These are phyloP conservation scores for Ascocoryne sarcoides DNA, from an alignment of 2,329 filamentous ascomycete genomes.

Conservation along the genomic window DNA sequence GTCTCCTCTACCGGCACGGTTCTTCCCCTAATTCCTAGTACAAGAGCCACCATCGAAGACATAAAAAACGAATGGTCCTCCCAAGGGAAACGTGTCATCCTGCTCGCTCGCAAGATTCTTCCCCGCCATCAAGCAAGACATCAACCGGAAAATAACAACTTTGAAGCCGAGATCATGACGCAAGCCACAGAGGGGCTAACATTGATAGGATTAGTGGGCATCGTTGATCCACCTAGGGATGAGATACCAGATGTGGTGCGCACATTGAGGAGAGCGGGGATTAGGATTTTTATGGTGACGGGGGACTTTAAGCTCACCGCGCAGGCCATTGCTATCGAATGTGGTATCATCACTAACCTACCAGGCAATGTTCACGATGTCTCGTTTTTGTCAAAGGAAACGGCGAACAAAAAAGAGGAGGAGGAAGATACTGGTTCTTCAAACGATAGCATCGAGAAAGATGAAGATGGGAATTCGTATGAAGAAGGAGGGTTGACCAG, in stretches of 20 bases:
- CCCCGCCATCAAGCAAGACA: conserved; percentile 6
- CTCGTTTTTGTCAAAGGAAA: conserved; percentile 4
- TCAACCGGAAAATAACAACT: conserved; percentile 29
- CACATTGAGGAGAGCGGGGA: conserved; percentile 57
- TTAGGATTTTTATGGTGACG: conserved; percentile 69
- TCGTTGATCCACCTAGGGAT: conserved; percentile 47
- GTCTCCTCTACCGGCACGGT: conserved; percentile 47
- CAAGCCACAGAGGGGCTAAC: conserved; percentile 39
- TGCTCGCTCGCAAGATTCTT: conserved; percentile 49
- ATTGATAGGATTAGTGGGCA: conserved; percentile 46
- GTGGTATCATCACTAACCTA: conserved; percentile 52
- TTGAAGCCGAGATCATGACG: conserved; percentile 47
- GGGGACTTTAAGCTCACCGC: conserved; percentile 72
- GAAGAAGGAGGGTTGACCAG: neutral
- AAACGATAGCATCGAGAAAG: neutral
- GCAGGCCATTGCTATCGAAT: conserved; percentile 59
- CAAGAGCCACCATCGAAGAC: conserved; percentile 39
- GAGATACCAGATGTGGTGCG: conserved; percentile 48
- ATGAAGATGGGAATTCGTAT: neutral
- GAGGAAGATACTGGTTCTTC: no score
- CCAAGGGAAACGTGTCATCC: conserved; percentile 56
- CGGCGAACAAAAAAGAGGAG: conserved; percentile 1
- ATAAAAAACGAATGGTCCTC: conserved; percentile 60
- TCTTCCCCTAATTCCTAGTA: conserved; percentile 37
- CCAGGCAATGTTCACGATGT: conserved; percentile 13